phyloP scores from a whole-genome alignment of 2,329 filamentous ascomycete species.

The Aurifilum marmelostoma region DNA sequence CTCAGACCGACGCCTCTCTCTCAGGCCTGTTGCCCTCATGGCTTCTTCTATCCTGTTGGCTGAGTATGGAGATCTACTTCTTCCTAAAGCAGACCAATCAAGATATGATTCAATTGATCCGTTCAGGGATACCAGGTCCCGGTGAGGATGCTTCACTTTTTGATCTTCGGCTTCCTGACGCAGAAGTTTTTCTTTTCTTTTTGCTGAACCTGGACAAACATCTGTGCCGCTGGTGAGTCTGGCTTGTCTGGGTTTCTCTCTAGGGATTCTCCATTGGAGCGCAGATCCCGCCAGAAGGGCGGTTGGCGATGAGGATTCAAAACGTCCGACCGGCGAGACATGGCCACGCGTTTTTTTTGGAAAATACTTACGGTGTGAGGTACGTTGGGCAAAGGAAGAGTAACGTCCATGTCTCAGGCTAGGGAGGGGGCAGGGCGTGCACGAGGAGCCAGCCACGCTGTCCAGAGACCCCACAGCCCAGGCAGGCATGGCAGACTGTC shows the following conservation, averaged over 20 bases:
- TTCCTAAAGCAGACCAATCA: neutral
- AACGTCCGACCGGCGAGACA: neutral
- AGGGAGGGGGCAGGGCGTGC: neutral
- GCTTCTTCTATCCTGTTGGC: neutral
- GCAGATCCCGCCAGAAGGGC: slow-evolving; percentile 7
- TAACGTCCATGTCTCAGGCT: neutral
- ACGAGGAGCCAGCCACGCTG: neutral
- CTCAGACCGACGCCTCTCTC: neutral
- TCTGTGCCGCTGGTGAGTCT: neutral
- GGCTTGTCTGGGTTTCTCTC: slow-evolving; percentile 1
- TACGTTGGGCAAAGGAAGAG: neutral
- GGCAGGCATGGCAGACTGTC: neutral
- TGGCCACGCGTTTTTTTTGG: neutral
- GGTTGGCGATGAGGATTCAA: neutral
- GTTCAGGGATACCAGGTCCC: neutral
- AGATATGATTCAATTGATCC: neutral
- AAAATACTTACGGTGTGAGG: neutral
- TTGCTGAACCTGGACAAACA: slow-evolving; percentile 4
- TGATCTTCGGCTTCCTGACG: neutral
- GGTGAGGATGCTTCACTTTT: neutral
- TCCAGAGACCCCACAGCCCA: neutral
- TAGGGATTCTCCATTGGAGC: slow-evolving; percentile 12
- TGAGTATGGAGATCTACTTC: neutral
- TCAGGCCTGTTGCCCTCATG: neutral
- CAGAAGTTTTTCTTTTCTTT: neutral